A percentile compares a stretch with the other conserved stretches of the same genome.
Conservation (phyloP, 164 flowering plant species). For the Magnolia changhungtana region DNA sequence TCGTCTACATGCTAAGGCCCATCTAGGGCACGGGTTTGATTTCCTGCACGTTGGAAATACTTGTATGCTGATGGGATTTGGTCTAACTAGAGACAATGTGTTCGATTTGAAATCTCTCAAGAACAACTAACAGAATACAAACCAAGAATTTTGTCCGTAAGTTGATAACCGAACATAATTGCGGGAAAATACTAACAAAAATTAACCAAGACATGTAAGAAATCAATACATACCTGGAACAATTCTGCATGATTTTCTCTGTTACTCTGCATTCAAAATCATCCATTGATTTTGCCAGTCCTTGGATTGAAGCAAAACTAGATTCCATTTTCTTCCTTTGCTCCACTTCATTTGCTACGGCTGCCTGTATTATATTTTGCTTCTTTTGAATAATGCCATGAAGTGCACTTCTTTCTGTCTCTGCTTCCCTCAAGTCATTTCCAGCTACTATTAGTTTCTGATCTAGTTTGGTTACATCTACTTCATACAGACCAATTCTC, state of each 20-base stretch:
- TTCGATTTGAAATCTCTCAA: neutral
- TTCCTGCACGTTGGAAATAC: neutral
- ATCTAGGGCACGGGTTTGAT: neutral
- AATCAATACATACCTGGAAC: conserved; percentile 33
- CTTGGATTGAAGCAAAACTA: conserved; percentile 15
- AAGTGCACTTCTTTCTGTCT: conserved; percentile 33
- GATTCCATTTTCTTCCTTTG: conserved; percentile 48
- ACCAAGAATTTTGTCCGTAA: neutral
- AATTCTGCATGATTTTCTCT: conserved; percentile 30
- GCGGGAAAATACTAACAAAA: neutral
- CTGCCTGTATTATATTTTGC: conserved; percentile 20
- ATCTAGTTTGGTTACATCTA: conserved; percentile 28
- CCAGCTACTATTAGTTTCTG: conserved; percentile 31
- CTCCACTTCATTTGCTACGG: conserved; percentile 37
- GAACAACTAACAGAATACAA: neutral
- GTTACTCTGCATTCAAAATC: conserved; percentile 44
- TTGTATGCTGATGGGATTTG: too few relatives aligned
- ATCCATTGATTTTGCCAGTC: conserved; percentile 25
- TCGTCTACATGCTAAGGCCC: neutral
- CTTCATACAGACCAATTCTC: conserved; percentile 26
- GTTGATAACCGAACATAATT: neutral
- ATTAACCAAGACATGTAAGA: neutral
- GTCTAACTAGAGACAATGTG: too few relatives aligned
- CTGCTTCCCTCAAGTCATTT: conserved; percentile 25
- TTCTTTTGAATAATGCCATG: conserved; percentile 28